Base-by-base conservation (phyloP, 2,329 filamentous ascomycete genomes). In the Zopfia rhizophila region DNA sequence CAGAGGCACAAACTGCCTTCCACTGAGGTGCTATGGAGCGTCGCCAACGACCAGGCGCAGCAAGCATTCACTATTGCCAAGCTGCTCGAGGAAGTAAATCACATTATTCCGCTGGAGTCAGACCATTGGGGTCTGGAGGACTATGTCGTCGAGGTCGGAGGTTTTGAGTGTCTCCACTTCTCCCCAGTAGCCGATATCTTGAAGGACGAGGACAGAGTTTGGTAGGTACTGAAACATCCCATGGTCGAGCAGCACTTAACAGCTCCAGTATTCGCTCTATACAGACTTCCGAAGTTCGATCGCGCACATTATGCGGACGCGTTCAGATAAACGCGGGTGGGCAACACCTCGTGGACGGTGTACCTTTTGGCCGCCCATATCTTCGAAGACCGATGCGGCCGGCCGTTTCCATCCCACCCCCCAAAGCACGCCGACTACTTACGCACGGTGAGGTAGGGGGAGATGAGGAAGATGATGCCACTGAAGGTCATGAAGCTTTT, bases 131-230 rank as follows among this genome's bases (percentile, higher is more conserved):
- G 90, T 0, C 74, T 96, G 3, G 92, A 97, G 63, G 90, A 97
- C 67, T 97, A 97, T 70, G 83, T 83, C 7, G 90, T 96, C 21
- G 89, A 95, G 70, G 79, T 96, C 3, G 76, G 72, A 13, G 85
- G 82, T 32, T 97, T 90, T 56, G 93, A 97, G 72, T 94, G 90
- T 60, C 74, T 97, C 45, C 93, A 97, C 73, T 97, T 90, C 61
- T 87, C 90, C 66, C 78, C 82, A 14, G 81, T 96, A 5, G 77
- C 79, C 11, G 80, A 81, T 31, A 77, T 94, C 7, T 76, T 96
- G 46, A 88, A 89, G 57, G 87, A 93, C 38, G 91, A 94, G 42
- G 92, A 97, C 61, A 84, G 92, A 69, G 83, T 97, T 44, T 78
- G 89, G 88, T 91, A 75, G 61, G 86, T 78, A n/a, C 27, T 27